Base-by-base conservation (phyloP, 2,329 filamentous ascomycete genomes). In the Xylaria sp. region DNA sequence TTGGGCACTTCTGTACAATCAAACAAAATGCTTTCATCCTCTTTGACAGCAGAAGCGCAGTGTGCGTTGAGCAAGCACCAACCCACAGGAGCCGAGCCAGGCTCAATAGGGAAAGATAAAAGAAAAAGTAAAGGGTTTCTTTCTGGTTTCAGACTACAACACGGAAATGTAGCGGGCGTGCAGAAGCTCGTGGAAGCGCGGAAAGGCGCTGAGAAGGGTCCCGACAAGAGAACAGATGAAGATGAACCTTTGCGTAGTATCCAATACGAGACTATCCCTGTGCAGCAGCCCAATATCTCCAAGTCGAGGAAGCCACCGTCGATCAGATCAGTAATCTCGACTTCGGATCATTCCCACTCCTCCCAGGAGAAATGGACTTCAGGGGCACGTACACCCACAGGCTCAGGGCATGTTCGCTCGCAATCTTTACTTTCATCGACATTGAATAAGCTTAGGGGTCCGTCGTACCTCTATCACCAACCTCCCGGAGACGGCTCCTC, bases 381-480 rank as follows among this genome's bases (percentile, higher is more conserved):
- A 1, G 63, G 62, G 25, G 59, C 64, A 58, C 74, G 71, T 1
- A 66, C 70, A 60, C 72, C 73, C 17, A 69, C 71, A 17, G 55
- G 69, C 29, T 73, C 74, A 2, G 70, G 68, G 11, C 75, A 76
- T 51, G 73, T 69, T 2, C 75, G 76, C 51, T 77, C 75, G 33
- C 74, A 76, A 63, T 77, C 76, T 29, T 61, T 77, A 49, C 72
- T 77, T 27, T 71, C 76, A 6, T 76, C 74, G 15, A 76, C 75
- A 5, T 61, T 75, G 39, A 76, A 67, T 47, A 76, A 74, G 47
- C 64, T 77, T 11, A 74, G 74, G 53, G 76, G 76, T 3, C 75
- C 75, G n/a, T 77, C 76, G 13, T 77, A 77, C 60, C 70, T 77
- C 3, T 76, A 76, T 50, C 73, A 74, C 45, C 72, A 73, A 22